Base-by-base conservation (phyloP, 495 filamentous ascomycete genomes). In the Penicillium antarcticum region DNA sequence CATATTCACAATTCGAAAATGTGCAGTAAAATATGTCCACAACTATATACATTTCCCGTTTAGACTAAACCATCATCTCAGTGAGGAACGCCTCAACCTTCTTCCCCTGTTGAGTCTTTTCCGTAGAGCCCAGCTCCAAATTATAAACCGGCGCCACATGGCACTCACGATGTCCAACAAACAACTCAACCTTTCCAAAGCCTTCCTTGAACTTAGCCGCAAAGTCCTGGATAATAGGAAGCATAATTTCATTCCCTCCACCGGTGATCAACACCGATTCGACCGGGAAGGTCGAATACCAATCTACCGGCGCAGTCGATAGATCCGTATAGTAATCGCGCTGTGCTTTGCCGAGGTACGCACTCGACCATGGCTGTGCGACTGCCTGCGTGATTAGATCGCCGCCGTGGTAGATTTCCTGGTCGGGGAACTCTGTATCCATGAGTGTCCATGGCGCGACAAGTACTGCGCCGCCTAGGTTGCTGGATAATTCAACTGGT, bases 361-460 rank as follows among this genome's bases (percentile, higher is more conserved):
- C 70, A 1, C 42, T 29, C 5, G 67, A 63, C 80, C 81, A 86
- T 1, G 73, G 63, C 2, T 45, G 50, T 7, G 77, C 74, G 1
- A 72, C 64, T 0, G 42, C 47, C 2, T 58, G 51, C 7, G 72
- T 70, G 45, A 87, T 74, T 29, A 77, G 42, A 50, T 87, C 84
- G 17, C 73, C 78, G 14, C 70, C 64, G 7, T 68, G 63, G 48
- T 87, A 84, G 29, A 63, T 63, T 1, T 58, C 52, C 41, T 74
- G 69, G 1, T 63, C 68, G 1, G 69, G 62, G 34, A 69, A 71
- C 17, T 70, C 62, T 5, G 59, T 67, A 23, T 73, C 65, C 33
- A 87, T 75, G 0, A 66, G 65, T 3, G 71, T 68, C 84, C 84
- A 87, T 1, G 84, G 83, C 0, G 74, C 74, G 47, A 87, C 74